Evolutionary conservation across 768 basidiomycete genomes (phyloP), one percentile per base, ranked within the genome.

Genomic region (Boletales sp.): DNA sequence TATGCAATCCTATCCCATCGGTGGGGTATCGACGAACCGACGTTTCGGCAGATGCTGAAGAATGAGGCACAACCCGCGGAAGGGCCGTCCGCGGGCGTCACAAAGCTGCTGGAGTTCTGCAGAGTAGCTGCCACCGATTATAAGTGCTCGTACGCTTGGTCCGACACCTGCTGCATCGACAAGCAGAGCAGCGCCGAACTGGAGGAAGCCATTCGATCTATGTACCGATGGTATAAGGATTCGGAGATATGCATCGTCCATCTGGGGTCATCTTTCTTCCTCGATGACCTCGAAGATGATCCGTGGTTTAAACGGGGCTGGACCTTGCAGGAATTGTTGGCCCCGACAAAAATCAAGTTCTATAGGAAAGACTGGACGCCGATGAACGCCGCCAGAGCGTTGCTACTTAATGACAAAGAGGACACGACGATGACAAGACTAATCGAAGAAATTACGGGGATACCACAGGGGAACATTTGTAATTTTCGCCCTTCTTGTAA

Each of bases 281-380:
- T 41, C 3, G 49, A 34, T 4, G 38, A 50, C 32, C 32, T 50
- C 8, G 11, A 21, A 10, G n/a, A 34, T 7, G 49, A 50, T n/a
- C 43, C 49, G 13, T 50, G 49, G 49, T 50, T 50, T n/a, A 45
- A 8, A n/a, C 11, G 49, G 13, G 49, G 37, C 2, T 50, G 49
- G 49, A 50, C 49, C 2, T 17, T 50, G 15, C 49, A 50, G 19
- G 49, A 50, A n/a, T n/a, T 50, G 7, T 31, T 50, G 13, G 42
- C 49, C 1, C 38, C 49, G 12, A 18, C 21, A 8, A 39, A 14
- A 11, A 39, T 45, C 31, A 44, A 30, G 32, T 31, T 50, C 1
- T 50, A 50, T 14, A 32, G 43, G 7, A 41, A 34, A 25, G n/a
- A 50, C 21, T 50, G 44, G 49, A 25, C 14, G 2, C 42, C 42